Evolutionary conservation across 768 basidiomycete genomes (phyloP).

Genomic region (Exsudoporus frostii): DNA sequence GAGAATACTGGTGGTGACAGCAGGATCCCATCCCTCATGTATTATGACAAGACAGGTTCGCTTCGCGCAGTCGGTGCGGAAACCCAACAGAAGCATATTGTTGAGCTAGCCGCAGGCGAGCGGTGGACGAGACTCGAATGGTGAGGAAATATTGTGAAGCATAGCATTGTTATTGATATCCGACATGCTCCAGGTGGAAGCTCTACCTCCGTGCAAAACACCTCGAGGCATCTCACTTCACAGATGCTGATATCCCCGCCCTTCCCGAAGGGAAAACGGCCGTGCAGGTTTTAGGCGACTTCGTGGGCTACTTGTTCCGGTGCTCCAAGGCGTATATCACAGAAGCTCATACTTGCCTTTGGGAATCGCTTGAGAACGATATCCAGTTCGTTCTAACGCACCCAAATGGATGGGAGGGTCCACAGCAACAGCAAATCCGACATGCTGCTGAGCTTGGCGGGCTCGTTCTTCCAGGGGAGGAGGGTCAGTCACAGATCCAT

Average conservation of each 20-base stretch:
- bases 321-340: constrained; percentile 44
- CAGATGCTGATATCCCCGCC: constrained; percentile 16
- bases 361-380: constrained; percentile 38
- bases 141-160: constrained; percentile 13
- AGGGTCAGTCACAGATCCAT: constrained; percentile 40
- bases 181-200: constrained; percentile 26
- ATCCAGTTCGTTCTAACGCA: constrained; percentile 55
- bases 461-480: constrained; percentile 40
- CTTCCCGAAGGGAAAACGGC: constrained; percentile 12
- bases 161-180: not conserved
- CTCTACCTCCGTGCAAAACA: constrained; percentile 35
- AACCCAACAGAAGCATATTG: constrained; percentile 32
- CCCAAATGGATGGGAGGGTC: constrained; percentile 63
- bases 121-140: constrained; percentile 43
- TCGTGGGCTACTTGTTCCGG: constrained; percentile 40
- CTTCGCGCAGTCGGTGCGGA: constrained; percentile 43
- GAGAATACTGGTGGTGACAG: constrained; percentile 35
- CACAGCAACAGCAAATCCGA: constrained; percentile 54
- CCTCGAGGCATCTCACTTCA: constrained; percentile 21
- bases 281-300: constrained; percentile 35
- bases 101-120: constrained; percentile 35
- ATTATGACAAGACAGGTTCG: constrained; percentile 37
- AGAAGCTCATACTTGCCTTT: constrained; percentile 41
- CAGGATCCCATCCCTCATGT: constrained; percentile 44
- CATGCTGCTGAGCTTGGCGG: constrained; percentile 47